These are phyloP conservation scores for Clavispora carvajalis DNA, from an alignment of 805 yeast species.

Conservation along the genomic window DNA sequence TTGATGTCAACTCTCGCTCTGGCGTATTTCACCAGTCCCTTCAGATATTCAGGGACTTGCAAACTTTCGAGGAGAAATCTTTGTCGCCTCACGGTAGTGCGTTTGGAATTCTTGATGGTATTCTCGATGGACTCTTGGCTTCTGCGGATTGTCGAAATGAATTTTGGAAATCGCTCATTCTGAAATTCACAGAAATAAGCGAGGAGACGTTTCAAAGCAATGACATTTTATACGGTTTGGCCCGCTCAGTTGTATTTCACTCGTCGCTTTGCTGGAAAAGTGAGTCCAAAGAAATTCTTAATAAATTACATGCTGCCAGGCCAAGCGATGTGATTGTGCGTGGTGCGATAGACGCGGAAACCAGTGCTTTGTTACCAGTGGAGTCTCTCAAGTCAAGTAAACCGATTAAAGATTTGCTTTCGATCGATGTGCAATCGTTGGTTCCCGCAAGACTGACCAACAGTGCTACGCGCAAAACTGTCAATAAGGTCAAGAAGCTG, in stretches of 20 bases:
- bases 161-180: too few species aligned
- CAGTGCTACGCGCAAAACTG: conserved; percentile 1
- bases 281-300: conserved; percentile 20
- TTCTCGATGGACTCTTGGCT: too few species aligned
- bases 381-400: conserved; percentile 15
- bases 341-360: conserved; percentile 16
- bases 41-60: too few species aligned
- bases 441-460: conserved; percentile 11
- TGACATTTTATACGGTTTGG: conserved; percentile 20
- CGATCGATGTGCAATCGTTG: conserved; percentile 23
- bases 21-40: conserved; percentile 22
- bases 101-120: too few species aligned
- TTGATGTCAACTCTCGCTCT: conserved; percentile 19
- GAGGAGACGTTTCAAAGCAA: too few species aligned
- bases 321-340: conserved; percentile 22
- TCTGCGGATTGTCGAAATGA: too few species aligned
- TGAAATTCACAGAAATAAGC: too few species aligned
- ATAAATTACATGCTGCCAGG: conserved; percentile 16
- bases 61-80: too few species aligned
- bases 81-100: too few species aligned
- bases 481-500: conserved; percentile 20
- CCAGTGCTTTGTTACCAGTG: conserved; percentile 16
- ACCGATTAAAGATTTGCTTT: conserved; percentile 28
- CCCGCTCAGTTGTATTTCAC: conserved; percentile 28
- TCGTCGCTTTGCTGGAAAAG: too few species aligned